A percentile compares a stretch with the other conserved stretches of the same genome.
These are phyloP conservation scores for Citrus glauca DNA, from an alignment of 345 rosid genomes.

Conservation along the genomic window DNA sequence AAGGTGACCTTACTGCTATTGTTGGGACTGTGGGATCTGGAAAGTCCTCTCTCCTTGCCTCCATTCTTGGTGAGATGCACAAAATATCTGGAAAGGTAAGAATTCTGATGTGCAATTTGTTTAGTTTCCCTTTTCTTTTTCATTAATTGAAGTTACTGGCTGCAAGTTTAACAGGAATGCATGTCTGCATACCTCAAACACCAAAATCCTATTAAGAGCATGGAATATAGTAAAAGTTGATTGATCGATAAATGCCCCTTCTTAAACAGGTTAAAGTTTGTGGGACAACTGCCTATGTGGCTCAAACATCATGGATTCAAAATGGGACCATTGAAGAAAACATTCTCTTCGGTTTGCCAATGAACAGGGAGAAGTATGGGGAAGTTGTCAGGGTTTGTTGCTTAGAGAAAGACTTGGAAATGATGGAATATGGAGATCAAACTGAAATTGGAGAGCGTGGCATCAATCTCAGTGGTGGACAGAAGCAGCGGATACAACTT, in stretches of 20 bases:
- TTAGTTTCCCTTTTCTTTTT: background rate
- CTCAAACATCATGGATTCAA: slow-evolving; percentile 94
- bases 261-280: slow-evolving; percentile 62
- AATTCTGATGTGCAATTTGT: background rate
- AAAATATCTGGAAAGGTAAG: slow-evolving; percentile 71
- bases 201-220: background rate
- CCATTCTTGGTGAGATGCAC: slow-evolving; percentile 95
- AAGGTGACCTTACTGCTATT: slow-evolving; percentile 81
- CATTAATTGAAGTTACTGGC: background rate
- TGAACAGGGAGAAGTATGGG: slow-evolving; percentile 53
- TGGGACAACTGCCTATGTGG: slow-evolving; percentile 87
- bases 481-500: slow-evolving; percentile 92
- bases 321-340: slow-evolving; percentile 85
- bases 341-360: slow-evolving; percentile 81
- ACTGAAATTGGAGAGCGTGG: slow-evolving; percentile 98
- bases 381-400: slow-evolving; percentile 74
- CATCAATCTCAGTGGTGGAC: slow-evolving; percentile 96
- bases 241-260: background rate
- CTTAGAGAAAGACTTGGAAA: slow-evolving; percentile 77
- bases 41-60: slow-evolving; percentile 83
- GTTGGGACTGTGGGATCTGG: slow-evolving; percentile 97
- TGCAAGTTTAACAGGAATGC: background rate
- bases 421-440: slow-evolving; percentile 96
- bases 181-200: background rate
- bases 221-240: background rate